These are phyloP conservation scores for Trichosanthes truncata DNA, from an alignment of 306 rosid genomes.

Conservation along the genomic window DNA sequence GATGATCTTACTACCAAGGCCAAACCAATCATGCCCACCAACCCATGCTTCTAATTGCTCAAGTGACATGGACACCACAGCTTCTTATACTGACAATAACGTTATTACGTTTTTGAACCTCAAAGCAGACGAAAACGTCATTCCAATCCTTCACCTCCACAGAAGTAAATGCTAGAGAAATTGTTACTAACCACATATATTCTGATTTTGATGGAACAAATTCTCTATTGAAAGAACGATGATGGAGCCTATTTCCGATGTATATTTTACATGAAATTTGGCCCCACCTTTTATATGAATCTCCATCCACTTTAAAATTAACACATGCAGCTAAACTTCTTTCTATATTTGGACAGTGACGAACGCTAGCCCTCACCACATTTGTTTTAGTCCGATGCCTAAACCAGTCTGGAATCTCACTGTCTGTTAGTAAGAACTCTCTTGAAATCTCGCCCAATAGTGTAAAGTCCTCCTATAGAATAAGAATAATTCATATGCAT, in stretches of 20 bases:
- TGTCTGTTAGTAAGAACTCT: not conserved
- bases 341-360: not conserved
- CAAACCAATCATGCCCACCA: conserved; percentile 7
- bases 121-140: not conserved
- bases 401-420: not conserved
- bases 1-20: conserved; percentile 14
- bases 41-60: conserved; percentile 2
- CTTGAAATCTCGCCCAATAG: not conserved
- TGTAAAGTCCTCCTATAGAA: not conserved
- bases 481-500: not conserved
- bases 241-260: no score
- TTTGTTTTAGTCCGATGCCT: not conserved
- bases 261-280: not conserved
- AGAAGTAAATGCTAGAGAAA: not conserved
- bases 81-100: not conserved
- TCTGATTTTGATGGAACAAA: not conserved
- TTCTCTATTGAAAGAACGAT: not conserved
- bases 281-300: not conserved
- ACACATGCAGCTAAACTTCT: not conserved
- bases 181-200: not conserved
- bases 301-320: not conserved
- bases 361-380: not conserved
- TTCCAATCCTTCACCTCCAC: not conserved
- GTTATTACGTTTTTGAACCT: not conserved
- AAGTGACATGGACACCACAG: not conserved